These are phyloP conservation scores for Beta macrorhiza DNA, from an alignment of 179 eudicot species.

Conservation along the genomic window DNA sequence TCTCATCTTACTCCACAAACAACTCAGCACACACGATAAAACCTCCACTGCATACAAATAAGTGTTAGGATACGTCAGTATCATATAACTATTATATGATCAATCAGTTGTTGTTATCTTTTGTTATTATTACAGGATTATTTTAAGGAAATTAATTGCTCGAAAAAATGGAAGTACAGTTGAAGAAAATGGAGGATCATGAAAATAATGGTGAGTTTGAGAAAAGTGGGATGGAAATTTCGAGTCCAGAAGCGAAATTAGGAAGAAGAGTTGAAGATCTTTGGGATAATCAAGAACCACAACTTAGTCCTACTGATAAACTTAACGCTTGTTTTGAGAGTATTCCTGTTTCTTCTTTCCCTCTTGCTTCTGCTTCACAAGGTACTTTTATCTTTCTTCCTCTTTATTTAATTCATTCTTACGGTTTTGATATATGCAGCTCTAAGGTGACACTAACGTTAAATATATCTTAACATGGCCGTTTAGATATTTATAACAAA, in stretches of 20 bases:
- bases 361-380: slow-evolving; percentile 59
- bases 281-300: slow-evolving; percentile 77
- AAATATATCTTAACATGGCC: too few species aligned
- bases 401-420: background rate
- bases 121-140: too few species aligned
- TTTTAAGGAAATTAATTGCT: too few species aligned
- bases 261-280: slow-evolving; percentile 82
- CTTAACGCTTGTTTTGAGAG: slow-evolving; percentile 90
- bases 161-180: slow-evolving; percentile 31
- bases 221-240: background rate
- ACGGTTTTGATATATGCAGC: too few species aligned
- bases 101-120: too few species aligned
- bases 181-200: slow-evolving; percentile 1
- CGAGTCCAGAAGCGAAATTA: slow-evolving; percentile 77
- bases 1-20: background rate
- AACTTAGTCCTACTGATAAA: slow-evolving; percentile 80
- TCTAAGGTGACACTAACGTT: too few species aligned
- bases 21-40: background rate
- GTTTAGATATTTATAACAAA: too few species aligned
- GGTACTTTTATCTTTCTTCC: slow-evolving; percentile 29
- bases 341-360: slow-evolving; percentile 79
- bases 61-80: background rate
- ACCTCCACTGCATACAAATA: background rate
- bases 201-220: background rate
- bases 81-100: background rate